phyloP scores from a whole-genome alignment of 106 monocot species.

The Allium sativum region DNA sequence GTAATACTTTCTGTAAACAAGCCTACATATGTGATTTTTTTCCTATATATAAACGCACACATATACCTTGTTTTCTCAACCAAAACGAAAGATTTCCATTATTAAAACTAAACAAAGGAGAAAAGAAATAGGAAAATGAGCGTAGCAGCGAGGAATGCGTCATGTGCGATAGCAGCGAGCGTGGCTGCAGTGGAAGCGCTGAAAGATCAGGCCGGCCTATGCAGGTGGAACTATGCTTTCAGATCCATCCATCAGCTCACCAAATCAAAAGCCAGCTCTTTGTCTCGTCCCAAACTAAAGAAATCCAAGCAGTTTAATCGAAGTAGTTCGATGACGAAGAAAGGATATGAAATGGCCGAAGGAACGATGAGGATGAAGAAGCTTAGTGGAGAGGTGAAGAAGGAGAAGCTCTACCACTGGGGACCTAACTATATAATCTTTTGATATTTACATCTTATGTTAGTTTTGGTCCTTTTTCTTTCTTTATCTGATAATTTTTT shows the following conservation, averaged over 20 bases:
- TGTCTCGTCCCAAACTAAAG: no score
- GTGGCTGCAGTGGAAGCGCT: constrained; percentile 30
- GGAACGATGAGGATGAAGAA: background rate
- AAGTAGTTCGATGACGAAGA: background rate
- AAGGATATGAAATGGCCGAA: background rate
- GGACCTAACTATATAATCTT: background rate
- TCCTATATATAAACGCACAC: background rate
- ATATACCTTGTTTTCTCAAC: background rate
- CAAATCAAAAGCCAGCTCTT: background rate
- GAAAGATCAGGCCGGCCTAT: constrained; percentile 44
- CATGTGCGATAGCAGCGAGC: constrained; percentile 22
- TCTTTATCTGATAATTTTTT: background rate
- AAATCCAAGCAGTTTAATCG: background rate
- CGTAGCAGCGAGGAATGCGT: constrained; percentile 9
- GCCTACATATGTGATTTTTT: no score
- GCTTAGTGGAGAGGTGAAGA: background rate
- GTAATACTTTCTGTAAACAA: no score
- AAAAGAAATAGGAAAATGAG: background rate
- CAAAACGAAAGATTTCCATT: background rate
- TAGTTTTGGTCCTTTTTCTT: background rate
- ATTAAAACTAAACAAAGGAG: background rate
- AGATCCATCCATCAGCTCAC: constrained; percentile 12
- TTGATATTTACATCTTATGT: background rate
- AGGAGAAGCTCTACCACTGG: background rate
- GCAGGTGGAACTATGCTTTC: constrained; percentile 42